These are phyloP conservation scores for Astragalus glycyphyllos DNA, from an alignment of 306 rosid genomes.

Conservation along the genomic window DNA sequence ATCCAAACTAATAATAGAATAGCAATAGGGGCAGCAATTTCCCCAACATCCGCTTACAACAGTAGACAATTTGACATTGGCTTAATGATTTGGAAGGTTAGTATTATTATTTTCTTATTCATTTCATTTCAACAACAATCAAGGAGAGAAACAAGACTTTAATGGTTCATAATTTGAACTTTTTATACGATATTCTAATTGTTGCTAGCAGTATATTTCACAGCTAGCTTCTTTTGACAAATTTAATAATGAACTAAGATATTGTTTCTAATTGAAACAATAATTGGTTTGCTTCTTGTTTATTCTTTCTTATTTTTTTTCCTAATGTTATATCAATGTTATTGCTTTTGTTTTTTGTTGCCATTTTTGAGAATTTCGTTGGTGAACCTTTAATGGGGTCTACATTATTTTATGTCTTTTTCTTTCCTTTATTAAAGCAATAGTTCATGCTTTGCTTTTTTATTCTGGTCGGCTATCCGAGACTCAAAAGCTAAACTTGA, in stretches of 20 bases:
- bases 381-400: constrained; percentile 49
- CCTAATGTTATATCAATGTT: constrained; percentile 30
- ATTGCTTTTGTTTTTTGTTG: constrained; percentile 42
- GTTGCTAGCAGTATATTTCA: no score
- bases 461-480: constrained; percentile 37
- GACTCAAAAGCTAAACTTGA: constrained; percentile 26
- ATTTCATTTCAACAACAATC: constrained; percentile 36
- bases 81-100: constrained; percentile 95
- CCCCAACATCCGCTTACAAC: constrained; percentile 80
- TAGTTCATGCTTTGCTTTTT: constrained; percentile 30
- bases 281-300: no score
- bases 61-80: constrained; percentile 95
- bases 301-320: constrained; percentile 17
- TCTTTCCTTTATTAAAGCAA: constrained; percentile 47
- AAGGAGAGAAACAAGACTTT: constrained; percentile 27
- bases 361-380: neutral
- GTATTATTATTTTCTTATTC: neutral
- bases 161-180: no score
- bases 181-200: no score
- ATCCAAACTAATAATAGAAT: constrained; percentile 92
- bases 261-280: neutral
- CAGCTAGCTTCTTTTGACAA: neutral
- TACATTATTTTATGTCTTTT: constrained; percentile 29
- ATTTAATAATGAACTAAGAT: neutral
- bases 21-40: constrained; percentile 96